Evolutionary conservation across 768 basidiomycete species (phyloP).

Genomic region (Tylopilus rubrobrunneus): DNA sequence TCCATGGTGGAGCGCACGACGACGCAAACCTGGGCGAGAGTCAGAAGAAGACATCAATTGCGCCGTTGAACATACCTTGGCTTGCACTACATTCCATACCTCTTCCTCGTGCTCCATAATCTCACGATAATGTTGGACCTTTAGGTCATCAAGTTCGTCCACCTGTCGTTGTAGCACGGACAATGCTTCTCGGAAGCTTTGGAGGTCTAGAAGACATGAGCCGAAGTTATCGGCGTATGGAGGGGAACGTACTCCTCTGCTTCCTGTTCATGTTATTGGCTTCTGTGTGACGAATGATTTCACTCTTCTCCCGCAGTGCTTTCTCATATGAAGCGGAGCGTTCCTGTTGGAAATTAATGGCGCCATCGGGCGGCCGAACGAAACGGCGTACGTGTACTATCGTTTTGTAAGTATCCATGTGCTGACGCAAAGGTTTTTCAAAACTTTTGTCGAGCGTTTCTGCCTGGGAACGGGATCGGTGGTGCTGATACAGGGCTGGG

Average conservation of each 20-base stretch:
- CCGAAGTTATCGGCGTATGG: conserved; percentile 3
- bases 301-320: conserved; percentile 77
- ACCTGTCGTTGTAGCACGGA: conserved; percentile 81
- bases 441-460: conserved; percentile 85
- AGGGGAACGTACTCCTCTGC: conserved; percentile 64
- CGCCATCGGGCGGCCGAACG: neutral
- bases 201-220: conserved; percentile 58
- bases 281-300: conserved; percentile 82
- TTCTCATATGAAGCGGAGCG: conserved; percentile 82
- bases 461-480: conserved; percentile 44
- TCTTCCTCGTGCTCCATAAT: conserved; percentile 92
- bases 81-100: conserved; percentile 90
- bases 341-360: conserved; percentile 47
- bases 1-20: conserved; percentile 90
- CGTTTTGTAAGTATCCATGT: conserved; percentile 73
- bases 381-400: conserved; percentile 56
- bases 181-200: conserved; percentile 83
- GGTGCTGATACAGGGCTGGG: conserved; percentile 4
- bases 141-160: conserved; percentile 85
- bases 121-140: conserved; percentile 79
- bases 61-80: conserved; percentile 51
- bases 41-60: conserved; percentile 8
- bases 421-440: conserved; percentile 84
- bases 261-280: conserved; percentile 79
- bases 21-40: conserved; percentile 57